Base-by-base conservation (phyloP, 257 asterid genomes). In the Solanum paucissectum region DNA sequence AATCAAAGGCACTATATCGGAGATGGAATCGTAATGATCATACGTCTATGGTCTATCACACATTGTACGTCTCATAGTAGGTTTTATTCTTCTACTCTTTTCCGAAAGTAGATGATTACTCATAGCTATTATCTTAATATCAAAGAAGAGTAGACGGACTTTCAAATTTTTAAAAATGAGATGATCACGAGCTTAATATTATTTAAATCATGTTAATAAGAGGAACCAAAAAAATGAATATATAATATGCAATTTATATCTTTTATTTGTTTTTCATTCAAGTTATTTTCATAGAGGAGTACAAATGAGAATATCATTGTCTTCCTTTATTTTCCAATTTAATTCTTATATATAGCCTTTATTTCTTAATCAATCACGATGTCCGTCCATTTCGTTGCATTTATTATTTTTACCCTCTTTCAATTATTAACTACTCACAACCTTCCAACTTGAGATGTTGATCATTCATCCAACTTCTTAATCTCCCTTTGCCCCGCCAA, bases 371-470 rank as follows among this genome's bases (percentile, higher is more conserved):
- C 72, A 83, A 84, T 83, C 85, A 44, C 72, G 86, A 83, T 44
- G 64, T 16, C 23, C 42, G 85, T 33, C 87, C 32, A 36, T 44
- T 66, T 85, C 62, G 37, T 49, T 73, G 29, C 75, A 83, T 89
- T 87, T 62, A 76, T 77, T n/a, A 74, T 62, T 83, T 44, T 49
- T 49, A 49, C 21, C 37, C 62, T 82, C 69, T 84, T 58, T n/a
- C 73, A 87, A 52, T 72, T 25, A 27, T 42, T 85, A 89, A 83
- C 83, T 81, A 72, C 82, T 73, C 49, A 73, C 75, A 76, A 38
- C 86, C 71, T 89, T 87, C 85, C 87, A 88, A 38, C 42, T 81
- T 46, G 68, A 44, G 68, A 81, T 46, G 42, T 29, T 81, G 34
- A 44, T 81, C 25, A 44, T 46, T 81, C 14, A 27, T 81, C 66